Evolutionary conservation across 495 filamentous ascomycete genomes (phyloP).

Genomic region (Margaritispora aquatica): DNA sequence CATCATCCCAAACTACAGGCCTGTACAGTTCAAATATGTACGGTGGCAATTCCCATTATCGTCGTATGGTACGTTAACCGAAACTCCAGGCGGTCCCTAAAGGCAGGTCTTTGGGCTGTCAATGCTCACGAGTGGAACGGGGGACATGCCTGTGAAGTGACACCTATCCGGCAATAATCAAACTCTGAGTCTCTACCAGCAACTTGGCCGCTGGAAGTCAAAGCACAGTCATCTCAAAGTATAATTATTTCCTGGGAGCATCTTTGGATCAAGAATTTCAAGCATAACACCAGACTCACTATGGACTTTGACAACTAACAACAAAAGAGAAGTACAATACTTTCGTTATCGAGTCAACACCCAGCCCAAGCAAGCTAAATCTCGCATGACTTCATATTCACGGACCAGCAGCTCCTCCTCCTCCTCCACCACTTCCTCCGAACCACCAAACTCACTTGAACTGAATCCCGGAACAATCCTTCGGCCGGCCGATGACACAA

Average conservation of each 20-base stretch:
- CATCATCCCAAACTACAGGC: neutral
- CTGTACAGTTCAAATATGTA: neutral
- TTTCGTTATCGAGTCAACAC: neutral
- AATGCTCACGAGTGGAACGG: neutral
- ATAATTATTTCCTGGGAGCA: neutral
- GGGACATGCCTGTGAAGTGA: neutral
- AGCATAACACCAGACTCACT: neutral
- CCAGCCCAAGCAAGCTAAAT: too few relatives aligned
- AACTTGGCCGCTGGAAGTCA: neutral
- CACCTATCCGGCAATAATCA: neutral
- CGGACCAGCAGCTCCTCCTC: too few relatives aligned
- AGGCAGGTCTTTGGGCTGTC: neutral
- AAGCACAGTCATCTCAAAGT: neutral
- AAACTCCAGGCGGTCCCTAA: neutral
- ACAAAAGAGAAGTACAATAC: neutral
- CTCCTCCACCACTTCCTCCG: too few relatives aligned
- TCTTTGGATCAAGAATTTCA: neutral
- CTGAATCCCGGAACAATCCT: neutral
- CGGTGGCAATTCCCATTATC: neutral
- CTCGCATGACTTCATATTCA: too few relatives aligned
- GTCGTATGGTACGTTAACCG: neutral
- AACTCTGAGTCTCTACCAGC: neutral
- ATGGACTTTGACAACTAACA: neutral
- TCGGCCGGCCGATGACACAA: neutral
- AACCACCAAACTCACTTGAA: neutral